Conservation (phyloP, 2,329 filamentous ascomycete genomes). For the Aspergillus felis region DNA sequence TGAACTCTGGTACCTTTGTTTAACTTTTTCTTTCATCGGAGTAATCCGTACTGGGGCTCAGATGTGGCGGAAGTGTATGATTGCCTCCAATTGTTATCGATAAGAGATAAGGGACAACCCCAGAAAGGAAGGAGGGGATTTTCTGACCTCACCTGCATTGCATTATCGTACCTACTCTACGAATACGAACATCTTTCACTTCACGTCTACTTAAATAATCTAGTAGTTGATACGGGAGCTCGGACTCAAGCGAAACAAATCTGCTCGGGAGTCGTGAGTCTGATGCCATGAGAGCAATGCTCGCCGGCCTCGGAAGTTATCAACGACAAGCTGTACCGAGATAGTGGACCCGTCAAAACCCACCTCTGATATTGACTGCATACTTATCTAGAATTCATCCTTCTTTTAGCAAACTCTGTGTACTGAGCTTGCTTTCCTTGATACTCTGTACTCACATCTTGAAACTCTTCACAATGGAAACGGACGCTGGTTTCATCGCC, state of each 20-base stretch:
- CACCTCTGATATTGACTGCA: neutral
- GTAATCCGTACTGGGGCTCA: no score
- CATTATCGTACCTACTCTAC: neutral
- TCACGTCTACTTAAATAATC: neutral
- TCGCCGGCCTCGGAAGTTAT: conserved; percentile 1
- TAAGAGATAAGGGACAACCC: neutral
- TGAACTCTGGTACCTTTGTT: neutral
- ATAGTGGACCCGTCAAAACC: neutral
- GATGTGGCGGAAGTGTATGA: neutral
- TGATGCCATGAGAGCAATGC: neutral
- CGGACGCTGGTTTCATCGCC: conserved; percentile 52
- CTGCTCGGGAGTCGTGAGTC: neutral
- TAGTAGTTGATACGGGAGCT: neutral
- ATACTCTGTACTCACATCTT: neutral
- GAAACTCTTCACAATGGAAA: conserved; percentile 26
- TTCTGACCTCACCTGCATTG: neutral
- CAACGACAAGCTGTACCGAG: neutral
- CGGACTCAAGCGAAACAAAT: no score
- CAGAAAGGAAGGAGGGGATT: conserved; percentile 1
- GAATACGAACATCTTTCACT: neutral
- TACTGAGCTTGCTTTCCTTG: neutral
- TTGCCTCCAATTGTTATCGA: conserved; percentile 4
- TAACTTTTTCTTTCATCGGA: neutral
- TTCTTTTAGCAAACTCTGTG: neutral
- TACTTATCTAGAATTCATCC: neutral